phyloP scores from a whole-genome alignment of 768 basidiomycete species.

The Psilocybe subaeruginosa region DNA sequence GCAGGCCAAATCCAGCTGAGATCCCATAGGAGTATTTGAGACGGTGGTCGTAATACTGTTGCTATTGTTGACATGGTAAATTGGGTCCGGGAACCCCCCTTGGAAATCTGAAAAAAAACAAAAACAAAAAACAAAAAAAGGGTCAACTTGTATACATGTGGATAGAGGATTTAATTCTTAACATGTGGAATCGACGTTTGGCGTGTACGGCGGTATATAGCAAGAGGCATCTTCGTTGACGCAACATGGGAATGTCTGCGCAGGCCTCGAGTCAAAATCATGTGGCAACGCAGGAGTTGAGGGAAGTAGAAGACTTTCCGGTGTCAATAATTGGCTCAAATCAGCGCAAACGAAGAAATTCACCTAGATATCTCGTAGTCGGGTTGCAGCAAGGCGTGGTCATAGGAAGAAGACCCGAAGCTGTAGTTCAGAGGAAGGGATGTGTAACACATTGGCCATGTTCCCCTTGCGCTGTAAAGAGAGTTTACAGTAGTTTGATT shows the following conservation, averaged over 20 bases:
- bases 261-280: background rate
- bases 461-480: background rate
- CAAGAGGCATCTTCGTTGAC: background rate
- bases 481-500: background rate
- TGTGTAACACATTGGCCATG: background rate
- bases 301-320: background rate
- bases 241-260: background rate
- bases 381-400: background rate
- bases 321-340: background rate
- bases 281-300: background rate
- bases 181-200: background rate
- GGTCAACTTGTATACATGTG: background rate
- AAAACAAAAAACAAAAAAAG: background rate
- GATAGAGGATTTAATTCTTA: background rate
- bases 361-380: background rate
- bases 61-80: slow-evolving; percentile 1
- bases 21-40: background rate
- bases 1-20: slow-evolving; percentile 4
- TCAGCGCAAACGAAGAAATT: background rate
- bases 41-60: background rate
- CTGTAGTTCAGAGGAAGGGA: background rate
- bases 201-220: background rate
- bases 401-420: background rate
- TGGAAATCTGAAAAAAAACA: background rate
- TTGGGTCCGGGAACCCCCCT: background rate